Evolutionary conservation across 2,329 filamentous ascomycete species (phyloP).

Genomic region (Neofusicoccum umdonicola): DNA sequence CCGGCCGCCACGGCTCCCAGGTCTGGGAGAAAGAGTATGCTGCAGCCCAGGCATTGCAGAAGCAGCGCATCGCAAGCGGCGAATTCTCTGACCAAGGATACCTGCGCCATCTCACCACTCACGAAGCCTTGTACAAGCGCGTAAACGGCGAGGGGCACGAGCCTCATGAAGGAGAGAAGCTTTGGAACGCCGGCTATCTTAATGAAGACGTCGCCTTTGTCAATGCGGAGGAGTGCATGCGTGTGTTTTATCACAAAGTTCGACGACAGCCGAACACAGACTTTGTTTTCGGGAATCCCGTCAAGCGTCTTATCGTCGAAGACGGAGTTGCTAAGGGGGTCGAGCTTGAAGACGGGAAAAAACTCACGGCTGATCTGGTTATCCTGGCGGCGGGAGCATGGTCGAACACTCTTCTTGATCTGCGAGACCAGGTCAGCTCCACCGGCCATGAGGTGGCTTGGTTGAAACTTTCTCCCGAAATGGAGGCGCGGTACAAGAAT

Average conservation of each 20-base stretch:
- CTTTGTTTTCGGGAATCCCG: constrained; percentile 7
- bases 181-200: constrained; percentile 16
- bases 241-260: constrained; percentile 4
- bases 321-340: constrained; percentile 49
- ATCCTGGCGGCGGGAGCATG: constrained; percentile 85
- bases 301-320: neutral
- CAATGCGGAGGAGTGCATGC: constrained; percentile 15
- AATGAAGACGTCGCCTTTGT: constrained; percentile 18
- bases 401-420: constrained; percentile 74
- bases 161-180: neutral
- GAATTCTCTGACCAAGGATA: constrained; percentile 3
- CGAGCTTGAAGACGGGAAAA: constrained; percentile 49
- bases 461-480: constrained; percentile 5
- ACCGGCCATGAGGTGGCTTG: constrained; percentile 17
- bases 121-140: constrained; percentile 5
- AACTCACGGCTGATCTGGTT: constrained; percentile 65
- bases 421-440: constrained; percentile 37
- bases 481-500: constrained; percentile 11
- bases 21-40: constrained; percentile 17
- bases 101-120: neutral
- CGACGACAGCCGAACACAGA: neutral
- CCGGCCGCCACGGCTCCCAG: neutral
- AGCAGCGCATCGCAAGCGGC: neutral
- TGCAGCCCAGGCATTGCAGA: neutral
- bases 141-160: constrained; percentile 1